Conservation (phyloP, 352 stramenopile genomes). For the Pythium folliculosum region DNA sequence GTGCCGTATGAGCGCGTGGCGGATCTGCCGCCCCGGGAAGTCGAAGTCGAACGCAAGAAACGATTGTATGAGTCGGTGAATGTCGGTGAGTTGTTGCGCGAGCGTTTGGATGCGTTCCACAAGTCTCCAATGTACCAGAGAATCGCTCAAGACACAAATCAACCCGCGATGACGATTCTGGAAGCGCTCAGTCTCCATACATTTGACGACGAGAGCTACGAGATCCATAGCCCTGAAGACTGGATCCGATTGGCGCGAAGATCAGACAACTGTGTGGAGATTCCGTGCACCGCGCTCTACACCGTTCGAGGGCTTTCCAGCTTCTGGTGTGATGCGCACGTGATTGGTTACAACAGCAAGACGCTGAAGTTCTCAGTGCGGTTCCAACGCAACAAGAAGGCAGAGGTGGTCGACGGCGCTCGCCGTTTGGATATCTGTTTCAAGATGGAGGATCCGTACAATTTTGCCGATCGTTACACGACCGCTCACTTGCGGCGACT, state of each 20-base stretch:
- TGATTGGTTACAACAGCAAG: conserved; percentile 50
- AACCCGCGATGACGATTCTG: conserved; percentile 42
- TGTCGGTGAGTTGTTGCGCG: conserved; percentile 34
- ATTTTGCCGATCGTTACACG: conserved; percentile 79
- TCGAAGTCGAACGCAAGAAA: conserved; percentile 55
- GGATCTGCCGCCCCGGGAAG: conserved; percentile 38
- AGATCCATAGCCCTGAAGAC: conserved; percentile 59
- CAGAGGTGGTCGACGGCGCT: conserved; percentile 49
- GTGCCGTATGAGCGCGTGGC: conserved; percentile 42
- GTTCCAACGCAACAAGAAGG: conserved; percentile 69
- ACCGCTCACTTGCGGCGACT: conserved; percentile 56
- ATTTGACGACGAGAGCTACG: conserved; percentile 85
- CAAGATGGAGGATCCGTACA: conserved; percentile 72
- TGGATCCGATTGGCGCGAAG: conserved; percentile 66
- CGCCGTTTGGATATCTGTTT: conserved; percentile 75
- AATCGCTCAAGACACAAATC: conserved; percentile 35
- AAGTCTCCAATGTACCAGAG: conserved; percentile 35
- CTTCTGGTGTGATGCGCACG: conserved; percentile 65
- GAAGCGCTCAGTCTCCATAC: conserved; percentile 60
- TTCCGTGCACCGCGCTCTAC: conserved; percentile 74
- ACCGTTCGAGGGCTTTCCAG: conserved; percentile 58
- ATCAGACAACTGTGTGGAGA: conserved; percentile 51
- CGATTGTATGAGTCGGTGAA: conserved; percentile 41
- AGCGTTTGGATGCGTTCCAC: conserved; percentile 37
- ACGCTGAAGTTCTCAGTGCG: conserved; percentile 54